Percentiles rank a stretch among this genome's conserved stretches.
Conservation (phyloP, 176 grass and related monocot genomes). For the Paspalum vaginatum region DNA sequence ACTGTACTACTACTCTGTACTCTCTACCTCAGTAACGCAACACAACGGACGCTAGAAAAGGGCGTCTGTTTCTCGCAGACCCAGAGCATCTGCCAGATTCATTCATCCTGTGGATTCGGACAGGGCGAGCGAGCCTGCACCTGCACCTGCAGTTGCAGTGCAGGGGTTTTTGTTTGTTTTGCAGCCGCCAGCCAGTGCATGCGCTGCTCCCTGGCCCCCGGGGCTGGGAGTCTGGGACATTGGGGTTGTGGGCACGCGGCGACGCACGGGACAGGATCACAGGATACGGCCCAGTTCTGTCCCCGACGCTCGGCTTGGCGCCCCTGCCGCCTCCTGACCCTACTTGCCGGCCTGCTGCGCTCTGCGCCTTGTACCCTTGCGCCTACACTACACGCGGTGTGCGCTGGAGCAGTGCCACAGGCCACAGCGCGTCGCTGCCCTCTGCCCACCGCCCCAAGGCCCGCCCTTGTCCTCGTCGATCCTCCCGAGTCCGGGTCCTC, state of each 20-base stretch:
- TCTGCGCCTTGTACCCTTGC: slow-evolving; percentile 30
- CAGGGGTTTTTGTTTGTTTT: slow-evolving; percentile 36
- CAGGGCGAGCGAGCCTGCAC: background rate
- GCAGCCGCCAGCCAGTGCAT: background rate
- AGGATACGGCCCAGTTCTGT: background rate
- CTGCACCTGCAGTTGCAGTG: background rate
- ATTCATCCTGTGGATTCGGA: slow-evolving; percentile 33
- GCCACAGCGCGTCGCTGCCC: background rate
- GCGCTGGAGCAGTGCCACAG: background rate
- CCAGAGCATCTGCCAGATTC: slow-evolving; percentile 41
- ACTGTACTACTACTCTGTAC: too few relatives aligned
- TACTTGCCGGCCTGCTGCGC: background rate
- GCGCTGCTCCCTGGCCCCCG: background rate
- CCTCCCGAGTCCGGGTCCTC: too few relatives aligned
- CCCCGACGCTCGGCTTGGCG: background rate
- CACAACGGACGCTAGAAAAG: background rate
- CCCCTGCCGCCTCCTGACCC: background rate
- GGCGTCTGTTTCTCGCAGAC: background rate
- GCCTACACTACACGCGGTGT: slow-evolving; percentile 31
- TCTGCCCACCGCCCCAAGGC: background rate
- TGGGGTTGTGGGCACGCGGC: background rate
- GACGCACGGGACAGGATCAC: background rate
- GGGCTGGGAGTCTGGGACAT: background rate
- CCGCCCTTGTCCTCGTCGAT: too few relatives aligned
- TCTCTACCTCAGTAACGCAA: too few relatives aligned